Evolutionary conservation across 2,329 filamentous ascomycete species (phyloP), one percentile per base, ranked within the genome.

Genomic region (Aspergillus sp.): DNA sequence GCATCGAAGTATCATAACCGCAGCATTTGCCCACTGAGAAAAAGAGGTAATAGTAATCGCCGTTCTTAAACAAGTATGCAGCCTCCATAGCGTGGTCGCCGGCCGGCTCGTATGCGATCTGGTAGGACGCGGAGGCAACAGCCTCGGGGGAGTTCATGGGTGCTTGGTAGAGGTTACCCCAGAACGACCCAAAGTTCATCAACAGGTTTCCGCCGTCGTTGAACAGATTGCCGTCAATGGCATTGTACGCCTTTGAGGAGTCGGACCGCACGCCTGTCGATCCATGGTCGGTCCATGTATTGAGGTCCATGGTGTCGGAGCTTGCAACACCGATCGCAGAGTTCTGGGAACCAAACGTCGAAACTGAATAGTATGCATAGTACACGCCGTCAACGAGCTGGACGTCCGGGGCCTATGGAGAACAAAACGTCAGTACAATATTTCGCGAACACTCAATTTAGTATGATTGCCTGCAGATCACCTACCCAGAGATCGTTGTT

Each of bases 171-270:
- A 90, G 79, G 66, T 86, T 82, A 6, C 75, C 71, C 86, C 86
- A 91, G 79, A 89, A 90, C 12, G 84, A 88, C 22, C 87, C 88
- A 61, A 89, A 90, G 58, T 79, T 84, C 68, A 87, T 72, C 56
- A 80, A 79, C 62, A 80, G 81, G 2, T 57, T 69, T 8, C 62
- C 63, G 36, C 72, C 74, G 2, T 71, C 76, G 11, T 75, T 66
- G 58, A 85, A 70, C 2, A 86, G 68, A 60, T 83, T 84, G 3
- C 76, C 71, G 64, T 87, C 89, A 64, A 91, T 86, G 43, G 83
- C 81, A 64, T 86, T 86, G 72, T 85, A 86, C 4, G 70, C 54
- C 56, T 77, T 79, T 20, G 71, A 58, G 63, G 13, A 71, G 50
- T 18, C 69, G 57, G 49, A 82, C 77, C 17, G 71, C 41, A 76